Conservation (phyloP, 805 yeast species). For the Millerozyma miso region DNA sequence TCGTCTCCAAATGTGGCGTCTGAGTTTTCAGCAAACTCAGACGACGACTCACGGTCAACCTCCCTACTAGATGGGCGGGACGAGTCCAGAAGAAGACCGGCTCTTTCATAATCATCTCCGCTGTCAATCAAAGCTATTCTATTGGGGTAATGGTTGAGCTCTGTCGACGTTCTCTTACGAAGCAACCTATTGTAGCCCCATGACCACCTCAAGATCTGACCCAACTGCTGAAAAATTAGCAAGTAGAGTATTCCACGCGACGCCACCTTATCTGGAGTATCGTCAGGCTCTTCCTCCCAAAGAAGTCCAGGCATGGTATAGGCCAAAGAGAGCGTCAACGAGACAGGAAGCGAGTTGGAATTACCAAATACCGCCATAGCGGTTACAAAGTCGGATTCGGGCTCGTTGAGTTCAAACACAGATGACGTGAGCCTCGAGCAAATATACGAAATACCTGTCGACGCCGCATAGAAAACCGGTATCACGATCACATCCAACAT, state of each 20-base stretch:
- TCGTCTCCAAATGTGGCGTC: not conserved
- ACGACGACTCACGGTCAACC: not conserved
- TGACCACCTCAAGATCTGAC: slow-evolving; percentile 79
- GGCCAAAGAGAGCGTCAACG: slow-evolving; percentile 75
- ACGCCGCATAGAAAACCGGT: slow-evolving; percentile 77
- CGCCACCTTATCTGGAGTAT: slow-evolving; percentile 65
- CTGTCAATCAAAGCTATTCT: not conserved
- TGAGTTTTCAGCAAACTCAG: not conserved
- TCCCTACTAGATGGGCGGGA: not conserved
- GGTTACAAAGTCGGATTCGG: slow-evolving; percentile 86
- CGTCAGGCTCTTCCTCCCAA: slow-evolving; percentile 71
- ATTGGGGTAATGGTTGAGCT: slow-evolving; percentile 16
- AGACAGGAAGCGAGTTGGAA: slow-evolving; percentile 91
- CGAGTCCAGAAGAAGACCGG: not conserved
- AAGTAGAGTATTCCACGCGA: slow-evolving; percentile 73
- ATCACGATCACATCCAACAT: slow-evolving; percentile 77
- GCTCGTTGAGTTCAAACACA: slow-evolving; percentile 54
- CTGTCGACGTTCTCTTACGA: slow-evolving; percentile 44
- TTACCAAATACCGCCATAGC: slow-evolving; percentile 98
- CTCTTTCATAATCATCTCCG: not conserved
- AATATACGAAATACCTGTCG: slow-evolving; percentile 69
- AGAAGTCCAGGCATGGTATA: slow-evolving; percentile 70
- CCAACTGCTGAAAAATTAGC: slow-evolving; percentile 75
- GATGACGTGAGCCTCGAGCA: slow-evolving; percentile 57
- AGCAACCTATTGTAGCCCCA: slow-evolving; percentile 79